phyloP scores from a whole-genome alignment of 2,329 filamentous ascomycete genomes.

The Fusarium denticulatum region DNA sequence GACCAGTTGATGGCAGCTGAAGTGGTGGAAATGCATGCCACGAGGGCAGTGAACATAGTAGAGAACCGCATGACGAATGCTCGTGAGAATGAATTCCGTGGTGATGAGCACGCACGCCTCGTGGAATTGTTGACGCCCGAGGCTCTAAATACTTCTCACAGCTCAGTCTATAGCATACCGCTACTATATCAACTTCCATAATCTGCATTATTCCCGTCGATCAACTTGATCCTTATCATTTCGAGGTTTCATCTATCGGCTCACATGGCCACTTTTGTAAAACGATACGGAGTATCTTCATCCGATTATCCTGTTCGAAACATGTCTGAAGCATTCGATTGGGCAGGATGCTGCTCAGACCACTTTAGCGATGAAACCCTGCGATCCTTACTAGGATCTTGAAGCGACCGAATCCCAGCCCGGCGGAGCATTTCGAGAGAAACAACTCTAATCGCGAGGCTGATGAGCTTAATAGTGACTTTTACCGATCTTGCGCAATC shows the following conservation, averaged over 20 bases:
- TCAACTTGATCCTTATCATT: slow-evolving; percentile 5
- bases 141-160: neutral
- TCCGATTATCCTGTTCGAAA: slow-evolving; percentile 4
- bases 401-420: slow-evolving; percentile 1
- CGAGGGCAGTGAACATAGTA: slow-evolving; percentile 39
- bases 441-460: neutral
- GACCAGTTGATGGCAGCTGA: slow-evolving; percentile 53
- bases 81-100: neutral
- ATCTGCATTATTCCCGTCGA: slow-evolving; percentile 7
- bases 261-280: slow-evolving; percentile 5
- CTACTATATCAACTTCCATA: neutral
- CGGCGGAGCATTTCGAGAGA: neutral
- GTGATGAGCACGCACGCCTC: neutral
- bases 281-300: slow-evolving; percentile 11
- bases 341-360: neutral
- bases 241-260: slow-evolving; percentile 11
- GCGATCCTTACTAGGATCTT: neutral
- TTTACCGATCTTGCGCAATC: neutral
- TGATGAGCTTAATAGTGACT: neutral
- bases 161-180: neutral
- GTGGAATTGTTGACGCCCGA: neutral
- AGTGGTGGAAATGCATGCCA: slow-evolving; percentile 45
- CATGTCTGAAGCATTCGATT: neutral
- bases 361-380: neutral
- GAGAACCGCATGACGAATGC: slow-evolving; percentile 48